Base-by-base conservation (phyloP, 2,329 filamentous ascomycete species). In the Monosporascus sp. region DNA sequence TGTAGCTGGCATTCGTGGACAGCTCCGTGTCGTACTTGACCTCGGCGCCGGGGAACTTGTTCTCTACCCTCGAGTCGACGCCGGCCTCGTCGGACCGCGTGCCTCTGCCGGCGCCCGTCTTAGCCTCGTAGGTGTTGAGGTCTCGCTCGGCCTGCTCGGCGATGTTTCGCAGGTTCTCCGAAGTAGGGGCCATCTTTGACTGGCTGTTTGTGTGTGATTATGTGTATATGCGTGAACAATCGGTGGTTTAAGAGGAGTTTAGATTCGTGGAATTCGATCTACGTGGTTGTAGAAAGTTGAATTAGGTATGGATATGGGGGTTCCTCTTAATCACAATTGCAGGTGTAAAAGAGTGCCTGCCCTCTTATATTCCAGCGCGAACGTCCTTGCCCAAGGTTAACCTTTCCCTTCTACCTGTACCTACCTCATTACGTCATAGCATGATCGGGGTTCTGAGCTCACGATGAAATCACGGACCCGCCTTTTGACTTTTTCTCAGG, bases 81-180 rank as follows among this genome's bases (percentile, higher is more conserved):
- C 74, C 76, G 3, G 72, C 68, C 7, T 76, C 69, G 22, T 76
- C 74, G 18, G 65, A 66, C 5, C 67, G 67, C 6, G 74, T 67
- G 3, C 65, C 61, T 54, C 70, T 73, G 48, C 69, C 69, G 8
- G 65, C 65, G 51, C 77, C 76, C 2, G 75, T 77, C 66, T 78
- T 79, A 58, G 74, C 64, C 58, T 76, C 70, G 61, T 77, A 75
- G 14, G 68, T 73, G 69, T 78, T 78, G 52, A 78, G 69, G 58
- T 78, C 74, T 50, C 63, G 64, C 68, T 79, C 75, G 45, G 77
- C 75, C 60, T 76, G 63, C 37, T 71, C 65, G 52, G 76, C 71
- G 51, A 79, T 74, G 51, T 73, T 61, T 55, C 72, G 70, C 52
- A 75, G 71, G 54, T 73, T 67, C 31, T 72, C 65, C 2, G 50